Conservation (phyloP, 2,329 filamentous ascomycete genomes). For the Botrytis porri region DNA sequence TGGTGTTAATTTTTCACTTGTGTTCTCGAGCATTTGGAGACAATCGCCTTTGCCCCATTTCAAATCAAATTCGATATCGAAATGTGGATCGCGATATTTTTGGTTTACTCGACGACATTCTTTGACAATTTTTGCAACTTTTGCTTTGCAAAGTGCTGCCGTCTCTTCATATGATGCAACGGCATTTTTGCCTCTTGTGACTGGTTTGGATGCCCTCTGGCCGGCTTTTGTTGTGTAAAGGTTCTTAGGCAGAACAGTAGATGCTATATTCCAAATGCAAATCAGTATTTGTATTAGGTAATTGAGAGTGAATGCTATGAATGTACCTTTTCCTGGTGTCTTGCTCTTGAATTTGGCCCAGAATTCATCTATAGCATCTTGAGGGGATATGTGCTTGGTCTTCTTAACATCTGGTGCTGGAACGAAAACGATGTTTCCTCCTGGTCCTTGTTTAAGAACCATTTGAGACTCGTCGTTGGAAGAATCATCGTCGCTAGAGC, state of each 20-base stretch:
- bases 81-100: constrained; percentile 83
- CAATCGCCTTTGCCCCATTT: constrained; percentile 55
- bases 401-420: constrained; percentile 24
- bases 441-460: neutral
- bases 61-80: constrained; percentile 77
- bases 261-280: constrained; percentile 44
- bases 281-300: constrained; percentile 8
- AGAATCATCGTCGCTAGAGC: constrained; percentile 5
- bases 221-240: constrained; percentile 60
- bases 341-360: constrained; percentile 71
- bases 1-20: neutral
- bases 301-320: neutral
- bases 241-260: constrained; percentile 67
- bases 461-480: constrained; percentile 7
- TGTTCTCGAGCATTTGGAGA: constrained; percentile 43
- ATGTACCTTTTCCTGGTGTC: constrained; percentile 63
- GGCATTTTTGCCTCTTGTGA: constrained; percentile 54
- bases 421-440: constrained; percentile 15
- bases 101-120: constrained; percentile 76
- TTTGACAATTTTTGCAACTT: constrained; percentile 58
- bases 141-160: constrained; percentile 62
- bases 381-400: constrained; percentile 57
- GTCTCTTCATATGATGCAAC: constrained; percentile 72
- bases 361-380: constrained; percentile 67
- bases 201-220: constrained; percentile 52